A percentile compares a stretch with the other conserved stretches of the same genome.
phyloP scores from a whole-genome alignment of 495 filamentous ascomycete species.

The Lepraria neglecta region DNA sequence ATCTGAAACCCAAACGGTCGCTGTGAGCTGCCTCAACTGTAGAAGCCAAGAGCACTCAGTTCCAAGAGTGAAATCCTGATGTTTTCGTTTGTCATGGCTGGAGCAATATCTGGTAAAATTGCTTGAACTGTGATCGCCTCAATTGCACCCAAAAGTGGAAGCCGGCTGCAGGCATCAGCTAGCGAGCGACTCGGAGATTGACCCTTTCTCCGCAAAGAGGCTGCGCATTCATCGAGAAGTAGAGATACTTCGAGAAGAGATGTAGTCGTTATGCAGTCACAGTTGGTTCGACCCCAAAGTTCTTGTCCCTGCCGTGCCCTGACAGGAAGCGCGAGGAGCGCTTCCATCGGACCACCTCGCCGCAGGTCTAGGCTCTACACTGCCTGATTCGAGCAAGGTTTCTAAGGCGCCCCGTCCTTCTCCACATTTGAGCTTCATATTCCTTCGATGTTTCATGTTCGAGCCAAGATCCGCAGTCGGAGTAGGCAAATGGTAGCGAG shows the following conservation, averaged over 20 bases:
- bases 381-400: background rate
- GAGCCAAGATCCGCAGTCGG: slow-evolving; percentile 14
- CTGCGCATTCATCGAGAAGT: background rate
- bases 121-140: background rate
- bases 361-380: slow-evolving; percentile 1
- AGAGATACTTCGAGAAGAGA: background rate
- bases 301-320: slow-evolving; percentile 2
- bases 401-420: background rate
- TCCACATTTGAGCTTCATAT: background rate
- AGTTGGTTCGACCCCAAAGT: background rate
- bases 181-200: background rate
- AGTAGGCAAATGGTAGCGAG: background rate
- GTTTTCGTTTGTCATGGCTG: background rate
- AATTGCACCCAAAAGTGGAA: background rate
- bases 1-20: slow-evolving; percentile 5
- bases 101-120: background rate
- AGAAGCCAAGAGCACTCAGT: background rate
- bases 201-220: background rate
- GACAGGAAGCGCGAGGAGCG: slow-evolving; percentile 12
- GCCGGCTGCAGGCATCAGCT: slow-evolving; percentile 3
- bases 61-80: background rate
- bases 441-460: slow-evolving; percentile 11
- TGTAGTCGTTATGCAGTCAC: slow-evolving; percentile 1
- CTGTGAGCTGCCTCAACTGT: background rate
- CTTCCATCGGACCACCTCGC: slow-evolving; percentile 5